phyloP scores from a whole-genome alignment of 78 protist species.

The Dictyostelium purpureum region DNA sequence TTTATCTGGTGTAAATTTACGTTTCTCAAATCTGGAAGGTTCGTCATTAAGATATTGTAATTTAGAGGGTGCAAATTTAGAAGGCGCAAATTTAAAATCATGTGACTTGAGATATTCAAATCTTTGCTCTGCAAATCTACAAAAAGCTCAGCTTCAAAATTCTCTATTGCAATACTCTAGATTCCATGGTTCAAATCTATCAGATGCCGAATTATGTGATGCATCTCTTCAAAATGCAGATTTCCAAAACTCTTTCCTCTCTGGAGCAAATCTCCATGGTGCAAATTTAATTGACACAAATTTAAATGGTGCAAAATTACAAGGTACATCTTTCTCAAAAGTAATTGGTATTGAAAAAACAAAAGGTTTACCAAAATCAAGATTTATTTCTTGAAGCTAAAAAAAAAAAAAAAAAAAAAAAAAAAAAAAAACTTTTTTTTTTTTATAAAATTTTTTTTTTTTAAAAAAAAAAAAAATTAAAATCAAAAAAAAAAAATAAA shows the following conservation, averaged over 20 bases:
- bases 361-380: constrained; percentile 54
- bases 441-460: background rate
- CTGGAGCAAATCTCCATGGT: constrained; percentile 60
- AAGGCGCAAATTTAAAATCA: constrained; percentile 44
- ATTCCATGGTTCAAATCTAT: constrained; percentile 8
- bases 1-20: constrained; percentile 35
- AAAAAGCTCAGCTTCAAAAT: constrained; percentile 49
- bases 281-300: constrained; percentile 66
- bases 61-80: constrained; percentile 27
- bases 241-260: constrained; percentile 38
- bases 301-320: constrained; percentile 49
- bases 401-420: background rate
- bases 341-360: constrained; percentile 65
- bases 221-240: constrained; percentile 70
- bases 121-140: constrained; percentile 11
- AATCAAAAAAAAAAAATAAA: no score
- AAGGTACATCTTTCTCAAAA: constrained; percentile 52
- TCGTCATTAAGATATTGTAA: constrained; percentile 35
- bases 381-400: no score
- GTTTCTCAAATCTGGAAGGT: constrained; percentile 67
- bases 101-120: constrained; percentile 71
- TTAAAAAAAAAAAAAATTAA: no score
- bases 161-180: constrained; percentile 54
- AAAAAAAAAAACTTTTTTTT: background rate
- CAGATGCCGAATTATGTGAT: constrained; percentile 69